Base-by-base conservation (phyloP, 1,284 basidiomycete species). In the Heterobasidion occidentale region DNA sequence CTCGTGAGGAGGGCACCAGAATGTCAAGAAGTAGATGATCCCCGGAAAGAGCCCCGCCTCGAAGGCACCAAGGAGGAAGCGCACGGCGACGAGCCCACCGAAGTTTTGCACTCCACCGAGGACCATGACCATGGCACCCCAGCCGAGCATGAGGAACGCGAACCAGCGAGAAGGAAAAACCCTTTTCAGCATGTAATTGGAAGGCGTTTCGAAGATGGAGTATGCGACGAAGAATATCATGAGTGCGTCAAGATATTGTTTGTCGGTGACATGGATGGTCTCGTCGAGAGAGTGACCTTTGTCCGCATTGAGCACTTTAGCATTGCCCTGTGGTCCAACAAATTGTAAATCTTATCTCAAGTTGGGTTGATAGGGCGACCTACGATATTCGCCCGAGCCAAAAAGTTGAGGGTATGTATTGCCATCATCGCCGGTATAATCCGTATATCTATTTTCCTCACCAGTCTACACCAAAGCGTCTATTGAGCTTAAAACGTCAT, bases 161-260 rank as follows among this genome's bases (percentile, higher is more conserved):
- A 74, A 70, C 61, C 60, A 70, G 33, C 67, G 62, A 59, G 67
- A 44, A 68, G 77, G 50, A 7, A 70, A 64, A 45, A 76, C 68
- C 17, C 66, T 68, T 66, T 79, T 79, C 56, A 79, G 69, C 55
- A 78, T 61, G 57, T 71, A 67, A 58, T 73, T 76, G 17, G 71
- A 72, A 9, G 72, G 71, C 2, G 70, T 70, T 56, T 74, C 68
- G 62, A 73, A 72, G 46, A 71, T 44, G 17, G 66, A 68, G 60
- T 72, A 71, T 14, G 69, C 66, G 52, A 73, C 64, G 57, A 70
- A 64, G 62, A 72, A 74, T 36, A 75, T 68, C 67, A 74, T 72
- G 45, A 74, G 67, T 1, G 73, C 71, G 46, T 68, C 55, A 45
- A 64, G 60, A 61, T 72, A 74, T 55, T 74, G 66, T 36, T 66